Percentiles rank a stretch among this genome's conserved stretches.
Conservation (phyloP, 352 stramenopile genomes). For the Blastocystis sp. region DNA sequence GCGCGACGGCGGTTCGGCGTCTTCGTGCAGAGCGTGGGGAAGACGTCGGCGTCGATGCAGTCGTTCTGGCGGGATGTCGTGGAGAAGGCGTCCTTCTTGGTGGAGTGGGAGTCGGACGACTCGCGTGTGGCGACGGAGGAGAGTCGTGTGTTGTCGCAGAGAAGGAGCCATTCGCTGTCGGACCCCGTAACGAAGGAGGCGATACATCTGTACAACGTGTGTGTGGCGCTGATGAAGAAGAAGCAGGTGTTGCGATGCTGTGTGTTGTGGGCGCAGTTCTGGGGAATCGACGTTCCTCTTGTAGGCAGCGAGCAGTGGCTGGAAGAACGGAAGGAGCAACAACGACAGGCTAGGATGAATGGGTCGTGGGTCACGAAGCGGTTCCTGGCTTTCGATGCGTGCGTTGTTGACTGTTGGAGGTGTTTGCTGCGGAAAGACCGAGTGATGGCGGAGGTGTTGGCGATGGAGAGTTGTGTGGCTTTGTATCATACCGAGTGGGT, state of each 20-base stretch:
- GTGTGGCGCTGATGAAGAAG: conserved; percentile 2
- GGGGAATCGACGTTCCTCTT: conserved; percentile 1
- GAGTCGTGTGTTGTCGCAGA: not conserved
- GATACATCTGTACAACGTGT: conserved; percentile 51
- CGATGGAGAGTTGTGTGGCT: conserved; percentile 15
- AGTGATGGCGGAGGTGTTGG: conserved; percentile 2
- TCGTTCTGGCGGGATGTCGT: not conserved
- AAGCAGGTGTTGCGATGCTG: conserved; percentile 30
- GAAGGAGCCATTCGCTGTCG: not conserved
- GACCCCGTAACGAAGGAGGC: not conserved
- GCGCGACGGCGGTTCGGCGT: not conserved
- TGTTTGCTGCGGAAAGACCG: not conserved
- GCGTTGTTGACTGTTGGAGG: not conserved
- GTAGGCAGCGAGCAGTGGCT: not conserved
- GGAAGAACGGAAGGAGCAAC: not conserved
- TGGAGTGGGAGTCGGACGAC: not conserved
- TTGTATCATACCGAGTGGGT: conserved; percentile 19
- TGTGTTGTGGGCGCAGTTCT: conserved; percentile 45
- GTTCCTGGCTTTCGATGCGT: conserved; percentile 7
- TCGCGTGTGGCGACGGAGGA: not conserved
- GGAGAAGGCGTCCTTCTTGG: not conserved
- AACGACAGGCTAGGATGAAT: not conserved
- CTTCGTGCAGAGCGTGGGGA: conserved; percentile 6
- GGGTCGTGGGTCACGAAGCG: not conserved
- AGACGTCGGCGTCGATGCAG: not conserved